Percentiles rank a stretch among this genome's conserved stretches.
phyloP scores from a whole-genome alignment of 75 land plant species.

The Selaginella moellendorffii region DNA sequence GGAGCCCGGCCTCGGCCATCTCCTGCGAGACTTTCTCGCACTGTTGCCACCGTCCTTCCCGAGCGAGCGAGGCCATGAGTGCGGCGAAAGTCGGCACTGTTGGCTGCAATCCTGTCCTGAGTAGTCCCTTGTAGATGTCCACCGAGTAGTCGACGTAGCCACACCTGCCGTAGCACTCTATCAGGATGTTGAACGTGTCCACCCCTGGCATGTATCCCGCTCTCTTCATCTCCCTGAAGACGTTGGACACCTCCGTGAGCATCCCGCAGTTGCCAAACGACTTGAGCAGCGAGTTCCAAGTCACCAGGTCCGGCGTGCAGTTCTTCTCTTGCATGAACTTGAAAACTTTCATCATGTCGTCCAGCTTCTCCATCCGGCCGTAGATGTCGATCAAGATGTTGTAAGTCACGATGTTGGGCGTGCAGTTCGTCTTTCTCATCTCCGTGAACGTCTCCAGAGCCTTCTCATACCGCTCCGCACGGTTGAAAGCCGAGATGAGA shows the following conservation, averaged over 20 bases:
- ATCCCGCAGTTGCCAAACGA: not conserved
- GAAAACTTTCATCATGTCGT: conserved; percentile 77
- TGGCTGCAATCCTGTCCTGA: conserved; percentile 55
- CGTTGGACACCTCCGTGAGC: conserved; percentile 18
- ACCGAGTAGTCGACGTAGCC: conserved; percentile 73
- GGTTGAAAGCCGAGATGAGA: conserved; percentile 59
- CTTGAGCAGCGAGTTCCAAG: conserved; percentile 79
- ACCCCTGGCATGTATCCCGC: conserved; percentile 78
- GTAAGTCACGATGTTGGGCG: conserved; percentile 67
- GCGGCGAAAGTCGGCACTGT: conserved; percentile 84
- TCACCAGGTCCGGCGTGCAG: conserved; percentile 60
- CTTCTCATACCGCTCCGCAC: conserved; percentile 42
- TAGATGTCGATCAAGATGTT: conserved; percentile 83
- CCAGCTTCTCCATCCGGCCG: conserved; percentile 50
- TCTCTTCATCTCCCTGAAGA: conserved; percentile 86
- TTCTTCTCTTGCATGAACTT: conserved; percentile 37
- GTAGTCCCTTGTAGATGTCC: conserved; percentile 64
- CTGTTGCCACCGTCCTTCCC: conserved; percentile 81
- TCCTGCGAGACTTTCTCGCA: conserved; percentile 61
- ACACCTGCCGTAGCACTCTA: conserved; percentile 86
- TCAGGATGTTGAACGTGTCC: conserved; percentile 84
- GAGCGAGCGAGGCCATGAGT: conserved; percentile 71
- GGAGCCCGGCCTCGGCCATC: conserved; percentile 46
- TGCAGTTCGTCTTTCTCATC: conserved; percentile 53
- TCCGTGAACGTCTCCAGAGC: conserved; percentile 52